Base-by-base conservation (phyloP, 495 filamentous ascomycete species). In the Rhypophila decipiens region DNA sequence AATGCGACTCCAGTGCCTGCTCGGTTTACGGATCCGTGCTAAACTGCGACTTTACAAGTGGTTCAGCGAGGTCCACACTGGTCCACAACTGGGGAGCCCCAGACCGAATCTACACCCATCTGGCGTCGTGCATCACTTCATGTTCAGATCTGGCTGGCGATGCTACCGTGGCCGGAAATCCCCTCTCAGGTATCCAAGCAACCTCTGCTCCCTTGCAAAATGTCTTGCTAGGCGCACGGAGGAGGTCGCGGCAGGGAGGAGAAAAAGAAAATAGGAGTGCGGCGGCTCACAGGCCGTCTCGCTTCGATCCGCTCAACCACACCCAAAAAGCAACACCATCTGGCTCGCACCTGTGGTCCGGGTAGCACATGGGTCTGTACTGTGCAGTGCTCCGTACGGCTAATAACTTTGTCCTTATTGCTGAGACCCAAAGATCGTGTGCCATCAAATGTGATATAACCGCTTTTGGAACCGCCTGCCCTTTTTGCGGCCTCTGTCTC, bases 261-360 rank as follows among this genome's bases (percentile, higher is more conserved):
- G 42, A 27, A 47, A 15, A 49, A 41, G 31, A 47, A 36, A 45
- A 50, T 40, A 38, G 37, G 46, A 49, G 48, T 51, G 53, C 48
- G 21, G 49, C 47, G 48, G 41, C 46, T 63, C 59, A 52, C 59
- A 57, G 51, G 21, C 48, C 47, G 48, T 44, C 46, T 63, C 59
- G 55, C 59, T 59, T 60, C 61, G 57, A 56, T 56, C 57, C 59
- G 59, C 47, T 44, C 29, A 40, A 40, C 19, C 18, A 35, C 17
- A 48, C 46, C 61, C 56, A 62, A 42, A 52, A 42, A 50, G 50
- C 29, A 40, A 43, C 35, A 44, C 45, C 27, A 5, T 59, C 45
- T 46, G 58, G 53, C 53, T 61, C 53, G 46, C 52, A 51, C 34
- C 49, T 49, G 49, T 47, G 50, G 39, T 34, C 42, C 50, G 50